phyloP scores from a whole-genome alignment of 2,329 filamentous ascomycete species.

The Ascochyta pisi region DNA sequence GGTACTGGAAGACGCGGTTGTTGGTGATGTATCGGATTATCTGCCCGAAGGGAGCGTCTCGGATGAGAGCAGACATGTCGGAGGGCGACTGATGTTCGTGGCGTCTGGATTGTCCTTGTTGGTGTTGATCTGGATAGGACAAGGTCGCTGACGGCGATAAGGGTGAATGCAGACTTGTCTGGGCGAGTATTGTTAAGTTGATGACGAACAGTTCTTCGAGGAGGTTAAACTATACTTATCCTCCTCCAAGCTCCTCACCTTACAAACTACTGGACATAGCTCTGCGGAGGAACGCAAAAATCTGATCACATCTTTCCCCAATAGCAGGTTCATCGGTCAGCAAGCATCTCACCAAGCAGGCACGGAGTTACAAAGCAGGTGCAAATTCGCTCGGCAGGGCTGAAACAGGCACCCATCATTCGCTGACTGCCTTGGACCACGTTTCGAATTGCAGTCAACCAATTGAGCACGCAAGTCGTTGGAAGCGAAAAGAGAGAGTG shows the following conservation, averaged over 20 bases:
- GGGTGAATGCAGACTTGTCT: not conserved
- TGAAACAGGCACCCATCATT: not conserved
- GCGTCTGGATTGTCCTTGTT: not conserved
- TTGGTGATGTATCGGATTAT: constrained; percentile 62
- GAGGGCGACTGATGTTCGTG: too few species aligned
- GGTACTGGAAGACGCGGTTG: constrained; percentile 63
- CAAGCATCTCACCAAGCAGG: constrained; percentile 13
- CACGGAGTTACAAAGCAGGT: constrained; percentile 12
- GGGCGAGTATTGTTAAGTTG: not conserved
- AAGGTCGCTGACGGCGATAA: not conserved
- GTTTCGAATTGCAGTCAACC: not conserved
- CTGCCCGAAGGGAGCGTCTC: constrained; percentile 66
- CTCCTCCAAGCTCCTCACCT: not conserved
- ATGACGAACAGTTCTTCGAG: not conserved
- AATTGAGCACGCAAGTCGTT: constrained; percentile 1
- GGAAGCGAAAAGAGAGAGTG: constrained; percentile 1
- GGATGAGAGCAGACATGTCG: constrained; percentile 53
- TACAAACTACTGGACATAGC: not conserved
- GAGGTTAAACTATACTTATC: constrained; percentile 1
- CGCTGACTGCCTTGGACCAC: not conserved
- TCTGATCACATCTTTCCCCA: not conserved
- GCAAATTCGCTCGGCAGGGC: not conserved
- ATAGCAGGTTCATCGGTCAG: constrained; percentile 3
- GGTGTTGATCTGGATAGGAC: not conserved
- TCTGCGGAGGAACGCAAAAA: not conserved